These are phyloP conservation scores for Colletotrichum tanaceti DNA, from an alignment of 2,329 filamentous ascomycete species.

Conservation along the genomic window DNA sequence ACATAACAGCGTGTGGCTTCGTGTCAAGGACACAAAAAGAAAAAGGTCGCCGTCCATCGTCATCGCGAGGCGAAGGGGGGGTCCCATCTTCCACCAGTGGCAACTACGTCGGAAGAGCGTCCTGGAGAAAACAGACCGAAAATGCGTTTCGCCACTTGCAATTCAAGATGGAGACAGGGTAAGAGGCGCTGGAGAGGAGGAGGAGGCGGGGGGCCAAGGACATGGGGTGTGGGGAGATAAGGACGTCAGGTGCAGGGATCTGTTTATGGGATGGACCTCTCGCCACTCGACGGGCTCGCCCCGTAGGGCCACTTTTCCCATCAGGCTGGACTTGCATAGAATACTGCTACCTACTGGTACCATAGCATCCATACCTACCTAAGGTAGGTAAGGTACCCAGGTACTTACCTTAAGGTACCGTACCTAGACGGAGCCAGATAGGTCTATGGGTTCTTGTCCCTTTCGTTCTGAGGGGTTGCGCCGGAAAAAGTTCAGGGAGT, in stretches of 20 bases:
- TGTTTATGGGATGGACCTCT: not conserved
- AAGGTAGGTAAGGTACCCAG: too few species aligned
- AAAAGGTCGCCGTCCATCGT: not conserved
- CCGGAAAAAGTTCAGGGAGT: not conserved
- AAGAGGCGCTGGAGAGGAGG: not conserved
- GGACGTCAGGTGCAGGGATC: not conserved
- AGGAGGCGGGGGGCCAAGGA: not conserved
- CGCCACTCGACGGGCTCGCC: constrained; percentile 8
- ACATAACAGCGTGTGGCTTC: not conserved
- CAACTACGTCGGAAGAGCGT: not conserved
- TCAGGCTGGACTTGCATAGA: constrained; percentile 2
- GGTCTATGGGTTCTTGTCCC: too few species aligned
- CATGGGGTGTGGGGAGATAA: constrained; percentile 4
- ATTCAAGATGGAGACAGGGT: not conserved
- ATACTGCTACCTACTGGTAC: not conserved
- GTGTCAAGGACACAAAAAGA: too few species aligned
- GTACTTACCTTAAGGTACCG: too few species aligned
- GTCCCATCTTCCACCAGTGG: not conserved
- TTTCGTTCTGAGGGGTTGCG: not conserved
- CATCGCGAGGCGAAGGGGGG: not conserved
- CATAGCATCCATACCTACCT: too few species aligned
- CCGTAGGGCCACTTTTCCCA: constrained; percentile 12
- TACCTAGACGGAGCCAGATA: too few species aligned
- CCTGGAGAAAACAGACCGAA: not conserved
- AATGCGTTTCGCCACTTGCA: constrained; percentile 2